Conservation (phyloP, 176 grass and related monocot genomes). For the Chrysopogon serrulatus region DNA sequence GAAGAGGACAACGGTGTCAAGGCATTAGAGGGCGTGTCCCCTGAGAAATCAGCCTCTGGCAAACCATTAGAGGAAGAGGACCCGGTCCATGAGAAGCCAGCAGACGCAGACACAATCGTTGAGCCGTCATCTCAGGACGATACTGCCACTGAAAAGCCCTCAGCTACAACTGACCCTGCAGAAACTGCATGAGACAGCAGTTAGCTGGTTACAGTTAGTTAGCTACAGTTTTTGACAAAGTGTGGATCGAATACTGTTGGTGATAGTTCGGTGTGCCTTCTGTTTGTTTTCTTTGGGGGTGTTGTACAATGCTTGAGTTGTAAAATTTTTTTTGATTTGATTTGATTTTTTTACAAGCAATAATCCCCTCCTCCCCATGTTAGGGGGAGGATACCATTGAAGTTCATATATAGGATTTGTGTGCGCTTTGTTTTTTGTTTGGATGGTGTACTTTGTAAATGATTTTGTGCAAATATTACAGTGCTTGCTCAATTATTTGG, state of each 20-base stretch:
- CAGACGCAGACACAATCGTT: background rate
- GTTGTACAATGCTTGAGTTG: constrained; percentile 43
- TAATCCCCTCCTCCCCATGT: constrained; percentile 30
- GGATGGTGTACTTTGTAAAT: constrained; percentile 25
- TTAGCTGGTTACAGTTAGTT: background rate
- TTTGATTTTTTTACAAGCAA: constrained; percentile 36
- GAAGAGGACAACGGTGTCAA: constrained; percentile 15
- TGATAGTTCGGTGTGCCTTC: constrained; percentile 31
- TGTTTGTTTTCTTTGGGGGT: background rate
- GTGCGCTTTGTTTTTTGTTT: constrained; percentile 11
- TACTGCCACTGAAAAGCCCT: background rate
- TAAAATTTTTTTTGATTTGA: constrained; percentile 67
- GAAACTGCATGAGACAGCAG: constrained; percentile 10
- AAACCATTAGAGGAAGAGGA: constrained; percentile 20
- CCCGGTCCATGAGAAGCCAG: background rate
- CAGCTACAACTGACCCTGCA: background rate
- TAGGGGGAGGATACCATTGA: constrained; percentile 25
- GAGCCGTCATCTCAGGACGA: background rate
- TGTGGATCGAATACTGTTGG: background rate
- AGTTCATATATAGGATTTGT: constrained; percentile 5
- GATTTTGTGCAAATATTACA: background rate
- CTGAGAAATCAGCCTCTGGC: background rate
- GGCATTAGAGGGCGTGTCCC: background rate
- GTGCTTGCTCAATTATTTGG: background rate
- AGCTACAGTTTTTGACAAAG: constrained; percentile 28